These are phyloP conservation scores for Tuber microsphaerosporum DNA, from an alignment of 495 filamentous ascomycete species.

Conservation along the genomic window DNA sequence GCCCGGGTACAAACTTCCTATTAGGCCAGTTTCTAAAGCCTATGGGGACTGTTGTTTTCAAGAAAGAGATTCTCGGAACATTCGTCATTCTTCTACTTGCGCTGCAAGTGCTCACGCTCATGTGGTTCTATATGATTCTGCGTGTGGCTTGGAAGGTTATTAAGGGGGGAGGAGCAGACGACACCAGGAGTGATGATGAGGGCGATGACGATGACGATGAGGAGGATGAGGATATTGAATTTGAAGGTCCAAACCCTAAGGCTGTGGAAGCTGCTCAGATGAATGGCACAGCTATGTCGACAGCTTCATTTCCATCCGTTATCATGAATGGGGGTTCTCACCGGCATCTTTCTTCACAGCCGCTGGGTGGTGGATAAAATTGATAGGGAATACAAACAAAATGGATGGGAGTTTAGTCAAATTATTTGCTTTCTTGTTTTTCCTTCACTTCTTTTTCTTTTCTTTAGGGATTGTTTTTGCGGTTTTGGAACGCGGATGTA, in stretches of 20 bases:
- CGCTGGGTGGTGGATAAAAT: slow-evolving; percentile 26
- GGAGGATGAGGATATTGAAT: slow-evolving; percentile 46
- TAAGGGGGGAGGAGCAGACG: slow-evolving; percentile 70
- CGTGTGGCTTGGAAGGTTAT: slow-evolving; percentile 70
- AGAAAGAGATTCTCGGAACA: slow-evolving; percentile 58
- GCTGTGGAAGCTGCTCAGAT: slow-evolving; percentile 22
- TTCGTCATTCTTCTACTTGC: slow-evolving; percentile 71
- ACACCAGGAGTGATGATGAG: slow-evolving; percentile 82
- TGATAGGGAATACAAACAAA: neutral
- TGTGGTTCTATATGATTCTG: slow-evolving; percentile 87
- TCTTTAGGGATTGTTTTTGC: slow-evolving; percentile 30
- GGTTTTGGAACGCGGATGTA: slow-evolving; percentile 38
- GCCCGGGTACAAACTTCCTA: slow-evolving; percentile 18
- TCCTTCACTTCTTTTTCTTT: slow-evolving; percentile 25
- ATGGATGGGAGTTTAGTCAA: slow-evolving; percentile 6
- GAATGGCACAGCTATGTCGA: slow-evolving; percentile 28
- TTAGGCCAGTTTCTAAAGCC: slow-evolving; percentile 30
- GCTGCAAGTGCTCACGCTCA: slow-evolving; percentile 69
- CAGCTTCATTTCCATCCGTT: slow-evolving; percentile 34
- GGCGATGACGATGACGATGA: slow-evolving; percentile 56
- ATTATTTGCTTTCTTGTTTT: slow-evolving; percentile 20
- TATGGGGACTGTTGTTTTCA: slow-evolving; percentile 60
- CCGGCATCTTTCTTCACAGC: slow-evolving; percentile 33
- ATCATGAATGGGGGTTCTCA: slow-evolving; percentile 33
- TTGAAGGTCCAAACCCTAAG: slow-evolving; percentile 7